Base-by-base conservation (phyloP, 192 early-diverging fungal species). In the Backusella mclennaniae region DNA sequence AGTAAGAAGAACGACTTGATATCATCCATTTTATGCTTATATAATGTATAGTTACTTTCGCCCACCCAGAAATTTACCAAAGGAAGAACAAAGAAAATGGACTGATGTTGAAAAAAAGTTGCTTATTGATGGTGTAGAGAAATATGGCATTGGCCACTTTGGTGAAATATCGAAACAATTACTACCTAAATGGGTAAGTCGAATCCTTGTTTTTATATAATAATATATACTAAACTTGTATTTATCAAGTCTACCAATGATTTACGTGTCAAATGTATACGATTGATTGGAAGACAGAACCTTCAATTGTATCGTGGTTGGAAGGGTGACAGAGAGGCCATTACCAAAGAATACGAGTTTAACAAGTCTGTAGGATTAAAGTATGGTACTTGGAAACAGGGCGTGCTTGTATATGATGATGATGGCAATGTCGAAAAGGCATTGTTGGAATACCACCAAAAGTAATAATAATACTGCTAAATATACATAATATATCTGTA, bases 121-220 rank as follows among this genome's bases (percentile, higher is more conserved):
- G 63, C 82, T 96, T 35, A 90, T 96, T 38, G 85, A 92, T 67
- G 95, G 95, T 6, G 95, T 96, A 53, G 92, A 89, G 76, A 92
- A 86, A 69, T 84, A 94, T 68, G 95, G 95, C 12, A 95, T 96
- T 79, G 95, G 95, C 14, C 94, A 95, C 75, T 96, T 96, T 78
- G 87, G 93, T 52, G 93, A 94, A 76, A 96, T 96, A 36, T 92
- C 94, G 0, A 92, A 95, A 67, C 88, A 84, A 66, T 76, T 91
- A 29, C 81, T 96, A 21, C 89, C 94, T 8, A 87, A 87, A 56
- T 96, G 95, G 95, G 91, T 92, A 89, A 67, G 79, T 69, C 59
- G 52, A 21, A 4, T 42, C 14, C 41, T 14, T 59, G 7, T 7
- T 11, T 23, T 11, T 26, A 26, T 26, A 26, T 26, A 26, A 23